Base-by-base conservation (phyloP, 2,329 filamentous ascomycete genomes). In the Orbilia oligospora region DNA sequence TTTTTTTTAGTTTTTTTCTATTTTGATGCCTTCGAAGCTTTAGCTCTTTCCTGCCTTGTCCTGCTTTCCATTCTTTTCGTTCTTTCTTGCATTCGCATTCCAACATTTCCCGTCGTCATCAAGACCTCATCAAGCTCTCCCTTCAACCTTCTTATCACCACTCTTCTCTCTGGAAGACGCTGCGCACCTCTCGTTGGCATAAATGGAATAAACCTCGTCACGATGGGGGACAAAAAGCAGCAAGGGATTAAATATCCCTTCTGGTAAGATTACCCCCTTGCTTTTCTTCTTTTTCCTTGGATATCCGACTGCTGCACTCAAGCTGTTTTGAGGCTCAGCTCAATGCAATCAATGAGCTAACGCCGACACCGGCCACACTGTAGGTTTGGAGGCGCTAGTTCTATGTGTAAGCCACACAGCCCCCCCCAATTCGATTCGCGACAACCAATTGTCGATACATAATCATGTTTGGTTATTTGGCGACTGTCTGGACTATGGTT, bases 381-480 rank as follows among this genome's bases (percentile, higher is more conserved):
- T 38, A 78, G 75, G 75, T 78, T 78, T 69, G 75, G 75, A 68
- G 75, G 75, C 55, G 75, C 68, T n/a, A 78, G 75, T 70, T 78
- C 75, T 30, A 78, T 78, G 75, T 78, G 75, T 78, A 78, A 78
- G 75, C 67, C 38, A 48, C 38, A 48, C 36, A 48, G 44, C 51
- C 33, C 51, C 20, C 58, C 51, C 20, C 58, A 51, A 61, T 49
- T 53, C 46, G 27, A 30, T 49, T 65, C 22, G 46, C 22, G 20
- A 30, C 66, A 53, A 24, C 44, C n/a, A 6, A 18, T 20, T 46
- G 38, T 38, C n/a, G 49, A 67, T 30, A 51, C 5, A 5, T 33
- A 5, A 33, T 53, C 30, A 12, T 22, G 5, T 16, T 33, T 51
- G 27, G n/a, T 20, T 20, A 38, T 24, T n/a, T 61, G 16, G 55